A percentile compares a stretch with the other conserved stretches of the same genome.
Evolutionary conservation across 805 yeast species (phyloP).

Genomic region (Ogataea angusta): DNA sequence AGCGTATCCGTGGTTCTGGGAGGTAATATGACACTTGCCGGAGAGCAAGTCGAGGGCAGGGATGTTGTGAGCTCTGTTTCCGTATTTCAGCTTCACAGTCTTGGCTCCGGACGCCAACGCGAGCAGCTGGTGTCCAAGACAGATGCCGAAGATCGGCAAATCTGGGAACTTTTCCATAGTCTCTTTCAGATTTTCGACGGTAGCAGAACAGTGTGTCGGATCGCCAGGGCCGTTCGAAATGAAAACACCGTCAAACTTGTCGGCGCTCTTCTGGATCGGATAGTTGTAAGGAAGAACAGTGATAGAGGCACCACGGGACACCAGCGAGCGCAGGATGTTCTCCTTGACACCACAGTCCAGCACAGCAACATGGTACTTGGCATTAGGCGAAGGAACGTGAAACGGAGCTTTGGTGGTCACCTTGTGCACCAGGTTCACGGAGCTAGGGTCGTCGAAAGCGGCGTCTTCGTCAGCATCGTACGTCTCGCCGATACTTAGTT

Average conservation of each 20-base stretch:
- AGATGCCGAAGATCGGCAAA: slow-evolving; percentile 94
- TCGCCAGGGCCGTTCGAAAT: slow-evolving; percentile 97
- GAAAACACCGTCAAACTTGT: slow-evolving; percentile 91
- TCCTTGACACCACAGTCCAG: slow-evolving; percentile 99
- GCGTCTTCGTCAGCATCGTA: slow-evolving; percentile 91
- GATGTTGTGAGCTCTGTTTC: slow-evolving; percentile 98
- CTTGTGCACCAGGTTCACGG: slow-evolving; percentile 83
- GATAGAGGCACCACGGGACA: slow-evolving; percentile 90
- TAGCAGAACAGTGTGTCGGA: slow-evolving; percentile 83
- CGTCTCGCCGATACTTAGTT: slow-evolving; percentile 85
- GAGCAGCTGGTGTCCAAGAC: slow-evolving; percentile 94
- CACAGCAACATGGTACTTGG: slow-evolving; percentile 78
- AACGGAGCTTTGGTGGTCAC: slow-evolving; percentile 95
- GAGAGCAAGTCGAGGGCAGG: slow-evolving; percentile 89
- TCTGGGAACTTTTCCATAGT: slow-evolving; percentile 61
- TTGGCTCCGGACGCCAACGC: slow-evolving; percentile 94
- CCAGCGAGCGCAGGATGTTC: slow-evolving; percentile 91
- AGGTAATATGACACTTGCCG: slow-evolving; percentile 95
- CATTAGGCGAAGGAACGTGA: slow-evolving; percentile 67
- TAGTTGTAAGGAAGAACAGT: slow-evolving; percentile 96
- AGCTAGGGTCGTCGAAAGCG: slow-evolving; percentile 86
- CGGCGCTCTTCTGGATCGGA: slow-evolving; percentile 87
- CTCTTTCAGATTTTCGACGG: slow-evolving; percentile 69
- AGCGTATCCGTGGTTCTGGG: slow-evolving; percentile 98
- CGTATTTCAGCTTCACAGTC: slow-evolving; percentile 90